phyloP scores from a whole-genome alignment of 805 yeast species.

The Spathaspora passalidarum region DNA sequence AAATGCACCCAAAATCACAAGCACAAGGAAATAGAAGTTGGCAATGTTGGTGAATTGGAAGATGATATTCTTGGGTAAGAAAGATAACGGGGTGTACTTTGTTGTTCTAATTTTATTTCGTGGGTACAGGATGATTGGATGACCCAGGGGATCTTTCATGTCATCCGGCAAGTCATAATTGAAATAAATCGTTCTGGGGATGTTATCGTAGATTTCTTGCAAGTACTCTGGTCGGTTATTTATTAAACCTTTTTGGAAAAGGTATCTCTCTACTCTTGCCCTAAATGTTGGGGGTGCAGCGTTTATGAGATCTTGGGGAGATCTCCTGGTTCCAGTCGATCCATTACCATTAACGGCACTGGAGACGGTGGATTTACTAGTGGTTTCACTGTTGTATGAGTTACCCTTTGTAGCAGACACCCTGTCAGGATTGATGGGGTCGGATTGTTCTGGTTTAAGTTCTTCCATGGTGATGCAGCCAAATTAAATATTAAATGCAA shows the following conservation, averaged over 20 bases:
- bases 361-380: slow-evolving; percentile 5
- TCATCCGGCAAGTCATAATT: slow-evolving; percentile 48
- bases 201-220: slow-evolving; percentile 34
- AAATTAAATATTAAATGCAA: too few species aligned
- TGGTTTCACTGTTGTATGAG: slow-evolving; percentile 1
- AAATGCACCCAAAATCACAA: slow-evolving; percentile 56
- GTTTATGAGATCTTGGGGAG: slow-evolving; percentile 13
- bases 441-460: neutral
- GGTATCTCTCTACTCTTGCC: slow-evolving; percentile 15
- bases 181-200: slow-evolving; percentile 46
- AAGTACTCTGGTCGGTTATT: slow-evolving; percentile 32
- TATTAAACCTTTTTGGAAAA: slow-evolving; percentile 18
- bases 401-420: neutral
- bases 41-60: slow-evolving; percentile 60
- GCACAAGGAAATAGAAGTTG: slow-evolving; percentile 53
- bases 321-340: slow-evolving; percentile 4
- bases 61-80: slow-evolving; percentile 53
- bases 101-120: slow-evolving; percentile 62
- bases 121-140: slow-evolving; percentile 41
- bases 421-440: neutral
- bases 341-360: neutral
- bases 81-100: slow-evolving; percentile 57
- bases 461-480: neutral
- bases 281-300: slow-evolving; percentile 22
- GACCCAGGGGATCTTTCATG: slow-evolving; percentile 28